A percentile compares a stretch with the other conserved stretches of the same genome.
These are phyloP conservation scores for Fusarium papillatum DNA, from an alignment of 2,329 filamentous ascomycete species.

Conservation along the genomic window DNA sequence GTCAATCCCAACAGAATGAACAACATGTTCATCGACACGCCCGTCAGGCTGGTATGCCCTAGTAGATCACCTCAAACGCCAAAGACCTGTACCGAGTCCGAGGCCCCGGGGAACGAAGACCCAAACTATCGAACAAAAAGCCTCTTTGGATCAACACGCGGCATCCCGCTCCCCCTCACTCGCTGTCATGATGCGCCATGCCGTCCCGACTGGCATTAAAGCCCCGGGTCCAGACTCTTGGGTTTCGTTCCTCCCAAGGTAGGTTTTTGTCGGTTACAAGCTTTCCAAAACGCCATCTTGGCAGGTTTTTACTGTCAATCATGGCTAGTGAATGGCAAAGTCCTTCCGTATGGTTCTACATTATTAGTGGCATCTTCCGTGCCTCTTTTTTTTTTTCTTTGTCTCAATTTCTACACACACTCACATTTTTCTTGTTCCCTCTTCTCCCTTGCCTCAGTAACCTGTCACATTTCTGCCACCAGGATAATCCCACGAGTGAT, in stretches of 20 bases:
- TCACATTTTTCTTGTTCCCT: neutral
- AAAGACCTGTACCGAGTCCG: neutral
- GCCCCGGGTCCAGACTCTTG: constrained; percentile 2
- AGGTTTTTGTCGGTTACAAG: neutral
- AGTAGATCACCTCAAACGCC: neutral
- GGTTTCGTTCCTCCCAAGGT: neutral
- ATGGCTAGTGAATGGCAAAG: neutral
- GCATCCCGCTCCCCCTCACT: neutral
- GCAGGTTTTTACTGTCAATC: neutral
- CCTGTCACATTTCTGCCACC: constrained; percentile 25
- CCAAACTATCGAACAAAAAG: neutral
- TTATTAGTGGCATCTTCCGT: neutral
- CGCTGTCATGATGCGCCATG: constrained; percentile 6
- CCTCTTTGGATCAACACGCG: neutral
- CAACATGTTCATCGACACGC: neutral
- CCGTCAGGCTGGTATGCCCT: neutral
- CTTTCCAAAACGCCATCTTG: neutral
- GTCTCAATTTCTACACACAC: neutral
- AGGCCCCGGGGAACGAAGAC: neutral
- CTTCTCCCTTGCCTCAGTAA: constrained; percentile 15
- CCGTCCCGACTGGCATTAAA: neutral
- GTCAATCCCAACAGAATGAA: neutral
- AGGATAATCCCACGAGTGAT: neutral
- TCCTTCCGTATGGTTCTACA: neutral
- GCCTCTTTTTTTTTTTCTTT: neutral